Evolutionary conservation across 192 early-diverging fungal genomes (phyloP).

Genomic region (Umbelopsis vinacea): DNA sequence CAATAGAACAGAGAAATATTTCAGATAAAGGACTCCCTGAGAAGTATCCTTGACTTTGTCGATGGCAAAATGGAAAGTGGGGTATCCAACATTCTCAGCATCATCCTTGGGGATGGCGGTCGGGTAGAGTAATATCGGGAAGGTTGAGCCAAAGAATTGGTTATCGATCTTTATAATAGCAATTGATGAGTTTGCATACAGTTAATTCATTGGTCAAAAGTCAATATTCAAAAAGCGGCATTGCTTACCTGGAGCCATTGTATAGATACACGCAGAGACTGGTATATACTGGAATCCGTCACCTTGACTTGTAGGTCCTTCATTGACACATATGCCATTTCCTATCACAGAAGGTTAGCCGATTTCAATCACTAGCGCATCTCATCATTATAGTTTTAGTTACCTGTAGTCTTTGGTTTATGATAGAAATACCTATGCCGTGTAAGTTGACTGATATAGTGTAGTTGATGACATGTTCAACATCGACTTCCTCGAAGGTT

Average conservation of each 20-base stretch:
- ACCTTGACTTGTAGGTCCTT: conserved; percentile 68
- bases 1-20: conserved; percentile 76
- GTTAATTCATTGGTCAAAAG: not conserved
- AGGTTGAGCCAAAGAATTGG: conserved; percentile 74
- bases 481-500: conserved; percentile 42
- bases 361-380: not conserved
- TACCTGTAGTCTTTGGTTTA: conserved; percentile 59
- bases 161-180: conserved; percentile 72
- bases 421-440: conserved; percentile 82
- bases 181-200: not conserved
- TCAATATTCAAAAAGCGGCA: not conserved
- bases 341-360: conserved; percentile 43
- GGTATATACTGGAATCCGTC: conserved; percentile 69
- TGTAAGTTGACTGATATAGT: conserved; percentile 65
- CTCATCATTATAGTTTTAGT: not conserved
- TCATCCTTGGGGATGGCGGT: conserved; percentile 68
- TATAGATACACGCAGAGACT: conserved; percentile 63
- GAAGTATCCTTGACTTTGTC: conserved; percentile 79
- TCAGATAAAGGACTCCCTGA: conserved; percentile 87
- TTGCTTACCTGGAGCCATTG: conserved; percentile 68
- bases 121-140: conserved; percentile 87
- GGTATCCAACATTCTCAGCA: conserved; percentile 44
- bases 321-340: conserved; percentile 77
- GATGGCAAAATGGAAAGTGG: conserved; percentile 62
- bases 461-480: conserved; percentile 39